Conservation (phyloP, 495 filamentous ascomycete genomes). For the Neurospora cerealis region DNA sequence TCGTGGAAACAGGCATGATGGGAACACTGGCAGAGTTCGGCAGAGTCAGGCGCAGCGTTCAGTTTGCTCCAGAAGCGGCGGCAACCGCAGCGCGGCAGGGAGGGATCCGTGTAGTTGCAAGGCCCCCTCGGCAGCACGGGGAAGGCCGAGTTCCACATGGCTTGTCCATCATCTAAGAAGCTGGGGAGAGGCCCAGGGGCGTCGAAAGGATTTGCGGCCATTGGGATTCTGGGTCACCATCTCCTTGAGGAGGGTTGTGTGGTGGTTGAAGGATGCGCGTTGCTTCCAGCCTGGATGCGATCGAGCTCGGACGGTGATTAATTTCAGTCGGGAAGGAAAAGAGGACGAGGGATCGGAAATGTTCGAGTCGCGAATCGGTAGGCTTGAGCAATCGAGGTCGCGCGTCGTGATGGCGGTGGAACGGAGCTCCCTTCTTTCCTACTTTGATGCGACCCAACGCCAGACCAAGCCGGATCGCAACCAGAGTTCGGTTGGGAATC, state of each 20-base stretch:
- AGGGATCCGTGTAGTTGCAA: slow-evolving; percentile 53
- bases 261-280: not conserved
- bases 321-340: not conserved
- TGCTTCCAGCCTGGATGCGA: not conserved
- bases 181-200: slow-evolving; percentile 27
- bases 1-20: slow-evolving; percentile 69
- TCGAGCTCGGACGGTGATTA: not conserved
- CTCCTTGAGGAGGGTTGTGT: slow-evolving; percentile 13
- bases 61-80: slow-evolving; percentile 53
- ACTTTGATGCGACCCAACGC: slow-evolving; percentile 17
- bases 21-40: slow-evolving; percentile 55
- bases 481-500: slow-evolving; percentile 6
- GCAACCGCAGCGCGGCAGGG: slow-evolving; percentile 50
- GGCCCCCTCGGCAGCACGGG: slow-evolving; percentile 41
- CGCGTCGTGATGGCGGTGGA: not conserved
- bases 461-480: slow-evolving; percentile 33
- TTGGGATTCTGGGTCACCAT: slow-evolving; percentile 28
- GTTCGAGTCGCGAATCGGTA: not conserved
- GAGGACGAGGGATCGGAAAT: not conserved
- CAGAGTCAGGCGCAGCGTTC: slow-evolving; percentile 16
- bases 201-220: slow-evolving; percentile 39
- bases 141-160: slow-evolving; percentile 11
- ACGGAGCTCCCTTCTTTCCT: slow-evolving; percentile 1
- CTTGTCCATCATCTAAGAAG: slow-evolving; percentile 31
- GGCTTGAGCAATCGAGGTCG: not conserved